Conservation (phyloP, 495 filamentous ascomycete species). For the Neurospora intermedia region DNA sequence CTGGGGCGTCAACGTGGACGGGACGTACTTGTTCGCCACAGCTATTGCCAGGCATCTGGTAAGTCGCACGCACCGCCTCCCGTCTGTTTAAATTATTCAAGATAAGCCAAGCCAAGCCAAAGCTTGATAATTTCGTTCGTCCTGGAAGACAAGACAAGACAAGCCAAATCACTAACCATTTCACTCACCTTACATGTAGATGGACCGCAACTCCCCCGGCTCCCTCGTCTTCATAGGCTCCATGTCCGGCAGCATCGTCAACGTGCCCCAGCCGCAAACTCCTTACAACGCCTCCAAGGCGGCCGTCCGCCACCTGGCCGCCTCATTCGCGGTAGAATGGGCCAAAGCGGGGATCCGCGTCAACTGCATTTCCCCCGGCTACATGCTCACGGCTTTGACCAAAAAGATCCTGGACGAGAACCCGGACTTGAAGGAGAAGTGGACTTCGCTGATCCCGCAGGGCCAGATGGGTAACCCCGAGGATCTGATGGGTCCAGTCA, state of each 20-base stretch:
- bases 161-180: no score
- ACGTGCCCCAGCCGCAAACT: conserved; percentile 86
- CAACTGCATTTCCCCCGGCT: conserved; percentile 84
- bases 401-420: conserved; percentile 92
- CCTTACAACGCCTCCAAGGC: conserved; percentile 89
- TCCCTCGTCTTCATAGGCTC: conserved; percentile 91
- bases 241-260: conserved; percentile 89
- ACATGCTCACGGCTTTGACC: conserved; percentile 93
- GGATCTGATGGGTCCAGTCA: conserved; percentile 89
- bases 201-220: conserved; percentile 65
- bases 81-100: no score
- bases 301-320: conserved; percentile 72
- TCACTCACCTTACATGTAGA: conserved; percentile 40
- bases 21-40: conserved; percentile 81
- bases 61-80: no score
- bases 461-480: conserved; percentile 88
- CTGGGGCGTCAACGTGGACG: conserved; percentile 90
- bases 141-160: no score
- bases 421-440: conserved; percentile 72
- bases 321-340: conserved; percentile 83
- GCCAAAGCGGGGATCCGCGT: conserved; percentile 73
- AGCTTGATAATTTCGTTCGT: no score
- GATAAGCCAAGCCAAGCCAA: no score
- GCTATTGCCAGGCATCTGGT: conserved; percentile 72
- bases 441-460: conserved; percentile 82